These are phyloP conservation scores for Eutrema yunnanense DNA, from an alignment of 345 rosid species.

Conservation along the genomic window DNA sequence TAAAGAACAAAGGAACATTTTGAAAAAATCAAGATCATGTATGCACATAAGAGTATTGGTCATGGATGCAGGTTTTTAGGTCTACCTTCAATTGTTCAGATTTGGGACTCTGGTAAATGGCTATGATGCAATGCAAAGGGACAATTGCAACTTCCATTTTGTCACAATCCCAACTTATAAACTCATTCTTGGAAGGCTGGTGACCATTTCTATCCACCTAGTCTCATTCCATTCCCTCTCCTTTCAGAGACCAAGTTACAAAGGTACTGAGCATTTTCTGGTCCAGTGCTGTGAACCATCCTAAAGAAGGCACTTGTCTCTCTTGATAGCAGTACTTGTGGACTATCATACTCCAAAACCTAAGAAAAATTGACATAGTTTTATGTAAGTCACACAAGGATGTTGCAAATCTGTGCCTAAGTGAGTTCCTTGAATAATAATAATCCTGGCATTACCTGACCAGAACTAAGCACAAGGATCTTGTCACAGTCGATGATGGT, in stretches of 20 bases:
- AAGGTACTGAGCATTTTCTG: slow-evolving; percentile 67
- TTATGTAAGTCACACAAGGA: background rate
- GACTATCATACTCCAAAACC: slow-evolving; percentile 70
- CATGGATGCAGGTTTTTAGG: background rate
- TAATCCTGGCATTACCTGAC: slow-evolving; percentile 46
- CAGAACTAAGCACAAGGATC: slow-evolving; percentile 80
- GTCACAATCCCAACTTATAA: background rate
- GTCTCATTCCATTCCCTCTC: slow-evolving; percentile 15
- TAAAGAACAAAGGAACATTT: background rate
- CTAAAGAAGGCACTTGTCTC: slow-evolving; percentile 55
- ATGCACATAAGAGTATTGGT: background rate
- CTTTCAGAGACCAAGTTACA: slow-evolving; percentile 47
- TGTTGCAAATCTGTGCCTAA: background rate
- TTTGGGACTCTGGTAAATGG: background rate
- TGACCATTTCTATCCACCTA: background rate
- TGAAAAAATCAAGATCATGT: background rate
- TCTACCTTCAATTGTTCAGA: background rate
- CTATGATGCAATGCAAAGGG: background rate
- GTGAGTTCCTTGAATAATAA: background rate
- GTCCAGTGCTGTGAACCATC: slow-evolving; percentile 77
- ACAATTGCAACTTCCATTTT: background rate
- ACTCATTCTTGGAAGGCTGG: background rate
- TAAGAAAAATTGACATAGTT: slow-evolving; percentile 13
- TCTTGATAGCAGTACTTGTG: slow-evolving; percentile 56
- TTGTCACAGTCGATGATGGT: slow-evolving; percentile 77